Conservation (phyloP, 179 eudicot genomes). For the Kewa caespitosa region DNA sequence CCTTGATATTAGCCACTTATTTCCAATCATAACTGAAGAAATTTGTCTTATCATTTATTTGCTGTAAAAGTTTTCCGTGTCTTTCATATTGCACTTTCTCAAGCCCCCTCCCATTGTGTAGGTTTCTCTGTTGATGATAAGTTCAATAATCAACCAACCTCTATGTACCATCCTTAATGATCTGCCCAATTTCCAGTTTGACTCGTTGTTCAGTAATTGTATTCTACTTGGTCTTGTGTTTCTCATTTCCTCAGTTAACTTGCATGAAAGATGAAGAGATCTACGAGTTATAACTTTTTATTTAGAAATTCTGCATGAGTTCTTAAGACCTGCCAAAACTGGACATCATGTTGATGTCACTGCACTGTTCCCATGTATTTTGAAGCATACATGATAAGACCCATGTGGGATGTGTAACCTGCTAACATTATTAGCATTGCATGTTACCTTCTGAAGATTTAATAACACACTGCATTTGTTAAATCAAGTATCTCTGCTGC, state of each 20-base stretch:
- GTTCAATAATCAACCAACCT: not conserved
- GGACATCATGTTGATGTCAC: not conserved
- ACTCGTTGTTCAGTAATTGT: not conserved
- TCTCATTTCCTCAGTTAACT: not conserved
- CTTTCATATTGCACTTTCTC: not conserved
- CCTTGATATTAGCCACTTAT: too few relatives aligned
- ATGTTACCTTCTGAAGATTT: not conserved
- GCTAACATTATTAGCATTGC: not conserved
- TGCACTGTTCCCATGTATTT: not conserved
- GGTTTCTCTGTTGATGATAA: not conserved
- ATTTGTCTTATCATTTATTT: not conserved
- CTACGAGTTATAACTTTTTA: not conserved
- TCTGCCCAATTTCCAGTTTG: not conserved
- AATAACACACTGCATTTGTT: slow-evolving; percentile 8
- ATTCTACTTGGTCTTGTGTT: not conserved
- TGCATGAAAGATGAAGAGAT: not conserved
- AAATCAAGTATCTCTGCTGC: slow-evolving; percentile 17
- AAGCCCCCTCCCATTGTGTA: not conserved
- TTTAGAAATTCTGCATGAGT: not conserved
- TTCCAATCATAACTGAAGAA: not conserved
- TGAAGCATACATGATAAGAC: not conserved
- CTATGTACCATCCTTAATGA: not conserved
- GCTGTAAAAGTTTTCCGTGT: not conserved
- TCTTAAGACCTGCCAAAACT: not conserved
- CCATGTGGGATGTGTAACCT: not conserved